Conservation (phyloP, 768 basidiomycete genomes). For the Rhizopogon vesiculosus region DNA sequence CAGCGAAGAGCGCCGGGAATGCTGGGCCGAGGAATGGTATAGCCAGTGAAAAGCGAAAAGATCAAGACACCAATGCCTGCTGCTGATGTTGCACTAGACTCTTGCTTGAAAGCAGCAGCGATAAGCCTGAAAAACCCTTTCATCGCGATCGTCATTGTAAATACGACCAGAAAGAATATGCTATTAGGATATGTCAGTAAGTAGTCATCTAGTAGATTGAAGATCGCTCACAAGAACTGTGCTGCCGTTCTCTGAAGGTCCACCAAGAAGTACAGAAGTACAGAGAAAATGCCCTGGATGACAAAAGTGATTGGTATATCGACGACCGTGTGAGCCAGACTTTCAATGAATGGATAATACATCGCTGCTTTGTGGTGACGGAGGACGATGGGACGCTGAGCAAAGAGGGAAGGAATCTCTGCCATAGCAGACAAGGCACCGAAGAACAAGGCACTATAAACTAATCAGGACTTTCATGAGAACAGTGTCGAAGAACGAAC, state of each 20-base stretch:
- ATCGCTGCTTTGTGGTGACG: constrained; percentile 42
- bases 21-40: constrained; percentile 51
- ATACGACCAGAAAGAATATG: constrained; percentile 54
- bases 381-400: constrained; percentile 39
- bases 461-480: constrained; percentile 2
- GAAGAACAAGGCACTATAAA: constrained; percentile 49
- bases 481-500: constrained; percentile 28
- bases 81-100: constrained; percentile 59
- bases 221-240: constrained; percentile 63
- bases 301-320: constrained; percentile 40
- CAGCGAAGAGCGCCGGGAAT: constrained; percentile 70
- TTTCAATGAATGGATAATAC: constrained; percentile 47
- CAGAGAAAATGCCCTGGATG: constrained; percentile 28
- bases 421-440: constrained; percentile 56
- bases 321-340: constrained; percentile 41
- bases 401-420: constrained; percentile 46
- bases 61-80: constrained; percentile 49
- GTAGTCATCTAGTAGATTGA: constrained; percentile 1
- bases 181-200: constrained; percentile 27
- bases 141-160: constrained; percentile 58
- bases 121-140: constrained; percentile 72
- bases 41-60: constrained; percentile 54
- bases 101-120: constrained; percentile 53
- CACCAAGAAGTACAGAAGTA: constrained; percentile 58
- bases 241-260: constrained; percentile 46